A percentile compares a stretch with the other conserved stretches of the same genome.
These are phyloP conservation scores for Annulohypoxylon bovei DNA, from an alignment of 495 filamentous ascomycete species.

Conservation along the genomic window DNA sequence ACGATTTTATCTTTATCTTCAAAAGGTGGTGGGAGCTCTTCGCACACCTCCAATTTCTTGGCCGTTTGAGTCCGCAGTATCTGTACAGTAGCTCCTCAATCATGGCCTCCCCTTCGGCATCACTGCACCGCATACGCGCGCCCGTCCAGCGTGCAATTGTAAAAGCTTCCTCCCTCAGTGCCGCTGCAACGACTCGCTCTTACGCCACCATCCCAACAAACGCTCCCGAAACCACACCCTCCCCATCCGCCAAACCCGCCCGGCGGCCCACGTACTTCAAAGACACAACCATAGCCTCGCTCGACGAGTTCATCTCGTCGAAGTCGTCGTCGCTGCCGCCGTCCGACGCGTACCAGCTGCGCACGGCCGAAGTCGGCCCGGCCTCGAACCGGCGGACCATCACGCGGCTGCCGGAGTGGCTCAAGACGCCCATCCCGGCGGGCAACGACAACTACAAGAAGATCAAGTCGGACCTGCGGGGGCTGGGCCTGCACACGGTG, in stretches of 20 bases:
- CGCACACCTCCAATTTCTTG: constrained; percentile 1
- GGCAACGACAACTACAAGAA: constrained; percentile 81
- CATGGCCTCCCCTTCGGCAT: constrained; percentile 40
- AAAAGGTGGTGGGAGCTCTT: neutral
- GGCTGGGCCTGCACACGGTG: constrained; percentile 90
- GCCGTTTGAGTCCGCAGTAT: neutral
- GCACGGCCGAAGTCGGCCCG: constrained; percentile 83
- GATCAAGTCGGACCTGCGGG: constrained; percentile 91
- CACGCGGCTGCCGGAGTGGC: constrained; percentile 90
- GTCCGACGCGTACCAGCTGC: constrained; percentile 71
- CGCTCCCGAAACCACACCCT: constrained; percentile 16
- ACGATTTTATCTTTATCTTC: constrained; percentile 20
- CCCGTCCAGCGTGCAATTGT: constrained; percentile 41
- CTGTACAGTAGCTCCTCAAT: neutral
- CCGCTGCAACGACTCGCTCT: constrained; percentile 19
- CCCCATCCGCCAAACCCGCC: constrained; percentile 27
- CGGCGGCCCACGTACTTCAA: constrained; percentile 76
- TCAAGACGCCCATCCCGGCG: constrained; percentile 93
- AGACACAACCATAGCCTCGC: constrained; percentile 85
- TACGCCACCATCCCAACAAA: constrained; percentile 46
- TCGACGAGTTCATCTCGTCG: constrained; percentile 80
- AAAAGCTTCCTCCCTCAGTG: constrained; percentile 18
- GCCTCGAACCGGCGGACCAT: constrained; percentile 85
- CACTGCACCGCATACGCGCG: constrained; percentile 35
- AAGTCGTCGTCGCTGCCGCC: constrained; percentile 53